A percentile compares a stretch with the other conserved stretches of the same genome.
phyloP scores from a whole-genome alignment of 1,284 basidiomycete species.

The Tylopilus sp. region DNA sequence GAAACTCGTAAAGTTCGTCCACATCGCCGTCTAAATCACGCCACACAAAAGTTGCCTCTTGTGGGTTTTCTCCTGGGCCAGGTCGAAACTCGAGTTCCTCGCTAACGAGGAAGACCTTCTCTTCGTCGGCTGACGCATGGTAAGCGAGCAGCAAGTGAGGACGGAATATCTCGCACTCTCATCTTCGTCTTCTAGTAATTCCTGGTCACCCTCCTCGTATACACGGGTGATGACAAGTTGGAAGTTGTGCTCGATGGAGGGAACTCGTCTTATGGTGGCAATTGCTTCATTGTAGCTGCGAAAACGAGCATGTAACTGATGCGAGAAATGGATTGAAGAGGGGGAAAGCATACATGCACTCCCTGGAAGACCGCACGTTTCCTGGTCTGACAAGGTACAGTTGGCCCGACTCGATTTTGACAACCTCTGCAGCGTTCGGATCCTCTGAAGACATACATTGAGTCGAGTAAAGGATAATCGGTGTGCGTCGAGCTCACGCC shows the following conservation, averaged over 20 bases:
- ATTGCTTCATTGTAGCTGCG: slow-evolving; percentile 92
- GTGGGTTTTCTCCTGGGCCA: slow-evolving; percentile 69
- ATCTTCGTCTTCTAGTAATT: slow-evolving; percentile 90
- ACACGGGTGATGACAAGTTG: slow-evolving; percentile 96
- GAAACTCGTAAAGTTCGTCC: slow-evolving; percentile 81
- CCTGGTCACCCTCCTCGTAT: slow-evolving; percentile 94
- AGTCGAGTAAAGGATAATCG: slow-evolving; percentile 21
- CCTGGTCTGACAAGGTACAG: slow-evolving; percentile 90
- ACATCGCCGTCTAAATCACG: slow-evolving; percentile 82
- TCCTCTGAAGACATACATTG: slow-evolving; percentile 49
- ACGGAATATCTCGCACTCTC: slow-evolving; percentile 65
- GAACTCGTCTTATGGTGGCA: slow-evolving; percentile 85
- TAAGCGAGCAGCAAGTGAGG: slow-evolving; percentile 4
- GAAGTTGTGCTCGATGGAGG: slow-evolving; percentile 84
- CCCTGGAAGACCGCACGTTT: slow-evolving; percentile 85
- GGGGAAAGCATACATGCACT: slow-evolving; percentile 84
- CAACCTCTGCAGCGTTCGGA: slow-evolving; percentile 87
- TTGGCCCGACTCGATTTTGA: slow-evolving; percentile 91
- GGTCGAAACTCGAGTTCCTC: slow-evolving; percentile 83
- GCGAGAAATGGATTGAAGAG: neutral
- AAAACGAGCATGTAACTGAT: slow-evolving; percentile 7
- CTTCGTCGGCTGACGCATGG: slow-evolving; percentile 70
- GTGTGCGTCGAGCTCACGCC: slow-evolving; percentile 63
- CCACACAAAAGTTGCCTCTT: slow-evolving; percentile 85
- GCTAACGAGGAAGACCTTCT: slow-evolving; percentile 88